A percentile compares a stretch with the other conserved stretches of the same genome.
These are phyloP conservation scores for Moesziomyces sp. DNA, from an alignment of 1,284 basidiomycete genomes.

Conservation along the genomic window DNA sequence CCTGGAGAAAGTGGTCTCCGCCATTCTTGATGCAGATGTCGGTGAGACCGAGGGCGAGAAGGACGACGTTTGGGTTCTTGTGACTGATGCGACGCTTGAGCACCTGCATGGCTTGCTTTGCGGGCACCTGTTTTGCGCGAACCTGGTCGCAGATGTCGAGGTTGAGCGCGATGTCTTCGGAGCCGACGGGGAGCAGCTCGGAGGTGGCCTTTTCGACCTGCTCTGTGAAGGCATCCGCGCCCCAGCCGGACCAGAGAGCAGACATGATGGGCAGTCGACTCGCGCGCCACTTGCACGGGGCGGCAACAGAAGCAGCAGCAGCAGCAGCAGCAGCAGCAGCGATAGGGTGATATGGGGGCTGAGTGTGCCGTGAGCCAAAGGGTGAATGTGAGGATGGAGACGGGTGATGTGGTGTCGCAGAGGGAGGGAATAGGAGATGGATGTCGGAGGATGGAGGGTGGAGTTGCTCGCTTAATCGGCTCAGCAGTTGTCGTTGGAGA, in stretches of 20 bases:
- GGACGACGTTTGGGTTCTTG: constrained; percentile 95
- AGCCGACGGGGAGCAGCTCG: constrained; percentile 77
- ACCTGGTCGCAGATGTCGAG: constrained; percentile 96
- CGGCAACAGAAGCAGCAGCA: neutral
- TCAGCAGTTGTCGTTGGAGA: too few species aligned
- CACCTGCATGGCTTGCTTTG: constrained; percentile 87
- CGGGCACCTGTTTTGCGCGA: constrained; percentile 85
- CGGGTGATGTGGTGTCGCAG: too few species aligned
- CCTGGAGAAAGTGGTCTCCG: constrained; percentile 84
- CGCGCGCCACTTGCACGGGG: neutral
- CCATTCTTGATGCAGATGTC: constrained; percentile 98
- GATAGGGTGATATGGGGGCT: too few species aligned
- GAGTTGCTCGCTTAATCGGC: too few species aligned
- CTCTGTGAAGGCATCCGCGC: constrained; percentile 59
- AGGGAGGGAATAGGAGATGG: too few species aligned
- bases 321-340: neutral
- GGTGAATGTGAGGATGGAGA: too few species aligned
- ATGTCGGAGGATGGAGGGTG: too few species aligned
- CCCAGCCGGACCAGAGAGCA: constrained; percentile 56
- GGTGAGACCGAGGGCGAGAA: constrained; percentile 82
- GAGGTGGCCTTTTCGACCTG: constrained; percentile 84
- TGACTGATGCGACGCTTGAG: constrained; percentile 88
- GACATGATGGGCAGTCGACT: constrained; percentile 36
- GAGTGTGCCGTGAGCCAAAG: too few species aligned
- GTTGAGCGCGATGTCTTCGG: constrained; percentile 90